A percentile compares a stretch with the other conserved stretches of the same genome.
Conservation (phyloP, 176 grass and related monocot genomes). For the Oryza glaberrima region DNA sequence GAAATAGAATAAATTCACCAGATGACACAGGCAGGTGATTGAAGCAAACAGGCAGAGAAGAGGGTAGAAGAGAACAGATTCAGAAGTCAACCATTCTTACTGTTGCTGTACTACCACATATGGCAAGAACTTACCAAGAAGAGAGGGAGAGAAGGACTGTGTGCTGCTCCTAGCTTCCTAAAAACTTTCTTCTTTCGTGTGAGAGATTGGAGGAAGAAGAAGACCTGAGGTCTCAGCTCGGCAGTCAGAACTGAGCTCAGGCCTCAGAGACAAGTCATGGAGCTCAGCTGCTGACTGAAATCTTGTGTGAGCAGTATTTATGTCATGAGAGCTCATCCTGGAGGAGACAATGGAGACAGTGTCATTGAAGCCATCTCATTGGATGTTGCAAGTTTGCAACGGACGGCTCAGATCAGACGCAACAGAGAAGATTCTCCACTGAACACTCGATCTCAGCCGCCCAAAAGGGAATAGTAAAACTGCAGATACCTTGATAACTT, state of each 20-base stretch:
- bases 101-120: neutral
- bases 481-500: neutral
- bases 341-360: neutral
- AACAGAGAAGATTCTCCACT: neutral
- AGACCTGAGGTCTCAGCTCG: neutral
- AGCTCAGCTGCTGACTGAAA: neutral
- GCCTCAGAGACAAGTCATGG: neutral
- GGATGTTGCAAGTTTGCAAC: neutral
- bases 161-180: constrained; percentile 1
- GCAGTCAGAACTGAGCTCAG: constrained; percentile 5
- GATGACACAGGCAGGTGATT: constrained; percentile 4
- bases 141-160: neutral
- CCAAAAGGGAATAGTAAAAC: neutral
- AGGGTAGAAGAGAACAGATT: neutral
- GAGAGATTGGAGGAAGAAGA: neutral
- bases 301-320: constrained; percentile 20
- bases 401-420: neutral
- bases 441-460: neutral
- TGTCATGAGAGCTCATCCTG: neutral
- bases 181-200: constrained; percentile 18
- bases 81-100: constrained; percentile 12
- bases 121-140: constrained; percentile 31
- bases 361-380: neutral
- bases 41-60: constrained; percentile 23
- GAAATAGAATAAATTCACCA: constrained; percentile 17